Evolutionary conservation across 495 filamentous ascomycete species (phyloP).

Genomic region (Bacidia rubella): DNA sequence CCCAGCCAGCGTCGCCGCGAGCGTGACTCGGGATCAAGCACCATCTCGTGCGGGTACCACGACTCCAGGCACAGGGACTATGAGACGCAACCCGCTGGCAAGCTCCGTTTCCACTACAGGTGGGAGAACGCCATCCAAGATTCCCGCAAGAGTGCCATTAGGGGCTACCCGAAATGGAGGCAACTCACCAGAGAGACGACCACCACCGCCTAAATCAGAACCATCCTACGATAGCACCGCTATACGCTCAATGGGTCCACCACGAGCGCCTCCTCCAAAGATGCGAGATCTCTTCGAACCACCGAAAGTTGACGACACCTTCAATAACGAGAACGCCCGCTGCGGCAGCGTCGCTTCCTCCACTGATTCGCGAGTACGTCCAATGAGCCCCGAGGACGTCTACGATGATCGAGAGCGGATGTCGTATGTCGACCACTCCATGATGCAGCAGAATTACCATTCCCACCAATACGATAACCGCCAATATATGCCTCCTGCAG

Average conservation of each 20-base stretch:
- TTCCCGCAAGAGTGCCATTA: conserved; percentile 68
- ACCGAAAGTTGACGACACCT: conserved; percentile 33
- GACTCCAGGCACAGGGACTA: conserved; percentile 45
- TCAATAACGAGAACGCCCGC: conserved; percentile 47
- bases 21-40: conserved; percentile 35
- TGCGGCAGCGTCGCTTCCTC: conserved; percentile 50
- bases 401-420: conserved; percentile 57
- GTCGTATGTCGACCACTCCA: conserved; percentile 35
- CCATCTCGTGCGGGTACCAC: conserved; percentile 47
- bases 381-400: conserved; percentile 70
- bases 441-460: conserved; percentile 11
- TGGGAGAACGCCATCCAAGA: conserved; percentile 57
- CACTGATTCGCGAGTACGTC: conserved; percentile 49
- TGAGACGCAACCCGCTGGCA: conserved; percentile 45
- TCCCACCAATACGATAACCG: conserved; percentile 11
- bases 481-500: conserved; percentile 31
- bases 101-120: conserved; percentile 25
- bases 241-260: conserved; percentile 46
- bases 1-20: conserved; percentile 36
- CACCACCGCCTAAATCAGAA: conserved; percentile 27
- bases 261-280: conserved; percentile 67
- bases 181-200: conserved; percentile 68
- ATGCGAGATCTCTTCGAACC: conserved; percentile 76
- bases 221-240: conserved; percentile 35
- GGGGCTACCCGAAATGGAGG: conserved; percentile 66